Conservation (phyloP, 345 rosid genomes). For the Euphorbia lathyris region DNA sequence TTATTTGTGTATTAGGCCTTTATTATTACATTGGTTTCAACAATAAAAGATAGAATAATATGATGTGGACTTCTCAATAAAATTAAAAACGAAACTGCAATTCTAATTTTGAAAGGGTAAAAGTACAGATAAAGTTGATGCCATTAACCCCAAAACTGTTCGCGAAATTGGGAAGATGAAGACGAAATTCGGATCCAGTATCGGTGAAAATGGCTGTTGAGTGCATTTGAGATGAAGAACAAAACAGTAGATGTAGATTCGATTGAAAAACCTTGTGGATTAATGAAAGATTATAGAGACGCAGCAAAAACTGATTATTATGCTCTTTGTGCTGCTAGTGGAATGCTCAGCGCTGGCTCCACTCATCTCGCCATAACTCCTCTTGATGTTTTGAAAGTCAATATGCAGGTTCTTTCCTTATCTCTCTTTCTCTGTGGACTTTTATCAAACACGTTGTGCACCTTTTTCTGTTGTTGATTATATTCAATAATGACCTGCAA, state of each 20-base stretch:
- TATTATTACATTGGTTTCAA: too few relatives aligned
- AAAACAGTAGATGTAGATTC: background rate
- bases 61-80: too few relatives aligned
- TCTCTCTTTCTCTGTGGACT: background rate
- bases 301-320: conserved; percentile 32
- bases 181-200: background rate
- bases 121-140: background rate
- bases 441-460: background rate
- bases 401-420: conserved; percentile 52
- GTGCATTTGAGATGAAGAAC: too few relatives aligned
- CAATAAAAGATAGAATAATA: too few relatives aligned
- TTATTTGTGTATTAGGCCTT: too few relatives aligned
- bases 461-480: background rate
- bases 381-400: conserved; percentile 67
- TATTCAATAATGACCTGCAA: too few relatives aligned
- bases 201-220: background rate
- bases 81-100: too few relatives aligned
- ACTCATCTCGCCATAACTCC: conserved; percentile 60
- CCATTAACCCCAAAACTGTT: too few relatives aligned
- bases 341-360: conserved; percentile 68
- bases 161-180: background rate
- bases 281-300: background rate
- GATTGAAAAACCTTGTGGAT: background rate
- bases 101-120: background rate
- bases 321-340: conserved; percentile 49